Evolutionary conservation across 1,284 basidiomycete genomes (phyloP), one percentile per base, ranked within the genome.

Genomic region (Cerioporus squamosus): DNA sequence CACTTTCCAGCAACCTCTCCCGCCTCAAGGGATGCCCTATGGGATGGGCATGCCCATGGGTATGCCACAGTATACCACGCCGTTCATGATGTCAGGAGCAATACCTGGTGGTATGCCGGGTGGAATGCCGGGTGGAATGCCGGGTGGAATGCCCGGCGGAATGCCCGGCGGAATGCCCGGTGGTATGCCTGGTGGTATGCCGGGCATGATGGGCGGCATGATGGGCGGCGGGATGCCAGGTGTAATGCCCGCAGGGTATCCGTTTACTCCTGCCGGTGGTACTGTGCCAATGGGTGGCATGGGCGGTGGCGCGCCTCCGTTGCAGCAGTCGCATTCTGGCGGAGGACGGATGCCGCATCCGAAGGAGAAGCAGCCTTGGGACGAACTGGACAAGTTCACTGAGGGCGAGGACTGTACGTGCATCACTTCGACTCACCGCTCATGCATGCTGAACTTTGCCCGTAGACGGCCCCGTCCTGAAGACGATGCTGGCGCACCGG

Each of bases 391-490:
- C 53, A 70, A 67, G 56, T 72, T 69, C 40, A 44, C 61, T 5
- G 71, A 70, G 46, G 68, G 67, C 17, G 62, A 62, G 8, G 61
- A 65, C 40, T 72, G 71, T 72, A 58, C 29, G 71, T 70, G 24
- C 10, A n/a, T 23, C 36, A n/a, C 14, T 36, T 3, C 23, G 12
- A 36, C 17, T 10, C 5, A n/a, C 4, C 3, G 22, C 33, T 15
- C 14, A 4, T 10, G 38, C 6, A 18, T 6, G 9, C 33, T n/a
- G 17, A 14, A 12, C 51, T 42, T 1, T 1, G n/a, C 9, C 22
- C 3, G 44, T 49, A 91, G 90, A 91, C 65, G 88, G 87, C 0
- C 87, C 88, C 0, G 87, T 90, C 3, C 77, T 92, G 7, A 80
- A 82, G n/a, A 83, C 88, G 0, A 80, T 87, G 64, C 70, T 86